Conservation (phyloP, 2,329 filamentous ascomycete genomes). For the Albophoma yamanashiensis region DNA sequence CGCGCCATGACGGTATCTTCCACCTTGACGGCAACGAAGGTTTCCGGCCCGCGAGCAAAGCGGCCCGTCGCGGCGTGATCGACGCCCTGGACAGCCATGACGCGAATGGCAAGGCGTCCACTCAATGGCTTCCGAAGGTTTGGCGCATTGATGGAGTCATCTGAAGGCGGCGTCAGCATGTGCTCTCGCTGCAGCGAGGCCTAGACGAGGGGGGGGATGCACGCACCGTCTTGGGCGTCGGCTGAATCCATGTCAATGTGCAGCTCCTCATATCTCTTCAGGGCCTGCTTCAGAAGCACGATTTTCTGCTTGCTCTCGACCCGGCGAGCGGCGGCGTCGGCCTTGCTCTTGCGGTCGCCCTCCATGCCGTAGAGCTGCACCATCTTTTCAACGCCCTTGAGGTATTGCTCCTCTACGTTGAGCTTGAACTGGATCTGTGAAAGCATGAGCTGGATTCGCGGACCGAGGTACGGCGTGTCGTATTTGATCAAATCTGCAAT, state of each 20-base stretch:
- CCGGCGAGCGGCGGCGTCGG: conserved; percentile 78
- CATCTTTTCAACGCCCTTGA: conserved; percentile 99
- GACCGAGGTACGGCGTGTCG: conserved; percentile 88
- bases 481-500: conserved; percentile 88
- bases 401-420: conserved; percentile 97
- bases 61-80: conserved; percentile 79
- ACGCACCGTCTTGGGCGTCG: conserved; percentile 67
- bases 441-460: conserved; percentile 97
- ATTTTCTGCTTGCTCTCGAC: conserved; percentile 99
- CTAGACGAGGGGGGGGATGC: background rate
- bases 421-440: conserved; percentile 98
- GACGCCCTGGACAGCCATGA: conserved; percentile 85
- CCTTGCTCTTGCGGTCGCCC: conserved; percentile 89
- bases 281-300: conserved; percentile 82
- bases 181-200: background rate
- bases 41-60: conserved; percentile 86
- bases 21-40: conserved; percentile 91
- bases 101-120: conserved; percentile 75
- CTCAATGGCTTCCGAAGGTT: conserved; percentile 94
- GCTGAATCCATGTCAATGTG: conserved; percentile 83
- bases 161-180: conserved; percentile 31
- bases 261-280: conserved; percentile 94
- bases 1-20: conserved; percentile 87
- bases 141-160: conserved; percentile 92
- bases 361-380: conserved; percentile 95